These are phyloP conservation scores for Blumeria graminis DNA, from an alignment of 2,329 filamentous ascomycete genomes.

Conservation along the genomic window DNA sequence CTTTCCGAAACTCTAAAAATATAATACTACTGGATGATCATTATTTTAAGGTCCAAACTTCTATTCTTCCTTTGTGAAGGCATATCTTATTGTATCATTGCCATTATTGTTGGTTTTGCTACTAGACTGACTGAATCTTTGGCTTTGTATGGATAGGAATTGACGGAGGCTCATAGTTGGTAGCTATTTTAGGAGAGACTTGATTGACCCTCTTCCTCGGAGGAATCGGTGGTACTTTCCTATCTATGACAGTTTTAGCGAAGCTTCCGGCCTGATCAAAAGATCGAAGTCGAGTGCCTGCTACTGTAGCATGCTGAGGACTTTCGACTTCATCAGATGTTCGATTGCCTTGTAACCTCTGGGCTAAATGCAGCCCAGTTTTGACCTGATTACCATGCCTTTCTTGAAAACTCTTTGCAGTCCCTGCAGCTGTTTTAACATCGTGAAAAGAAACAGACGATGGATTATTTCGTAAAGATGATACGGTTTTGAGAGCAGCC, in stretches of 20 bases:
- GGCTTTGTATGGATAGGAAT: conserved; percentile 15
- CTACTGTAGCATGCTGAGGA: conserved; percentile 4
- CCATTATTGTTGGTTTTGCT: too few species aligned
- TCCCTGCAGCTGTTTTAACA: conserved; percentile 24
- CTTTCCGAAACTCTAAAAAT: too few species aligned
- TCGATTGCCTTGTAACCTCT: conserved; percentile 5
- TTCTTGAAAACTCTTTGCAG: conserved; percentile 32
- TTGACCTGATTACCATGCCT: conserved; percentile 34
- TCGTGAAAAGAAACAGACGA: conserved; percentile 27
- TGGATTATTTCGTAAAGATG: conserved; percentile 24
- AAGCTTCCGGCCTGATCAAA: too few species aligned
- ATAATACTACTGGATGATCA: too few species aligned
- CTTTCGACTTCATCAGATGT: conserved; percentile 13
- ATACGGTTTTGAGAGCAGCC: conserved; percentile 25
- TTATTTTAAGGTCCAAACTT: too few species aligned
- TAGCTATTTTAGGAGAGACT: conserved; percentile 2
- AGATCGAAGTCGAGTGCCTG: conserved; percentile 1
- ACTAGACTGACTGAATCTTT: conserved; percentile 5
- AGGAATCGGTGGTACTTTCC: conserved; percentile 16
- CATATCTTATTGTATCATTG: too few species aligned
- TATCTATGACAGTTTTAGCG: conserved; percentile 6
- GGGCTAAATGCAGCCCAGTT: conserved; percentile 21
- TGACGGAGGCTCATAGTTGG: conserved; percentile 7
- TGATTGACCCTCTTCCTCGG: conserved; percentile 10
- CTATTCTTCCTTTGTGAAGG: too few species aligned